Conservation (phyloP, 805 yeast species). For the Cyberlindnera bimundalis region DNA sequence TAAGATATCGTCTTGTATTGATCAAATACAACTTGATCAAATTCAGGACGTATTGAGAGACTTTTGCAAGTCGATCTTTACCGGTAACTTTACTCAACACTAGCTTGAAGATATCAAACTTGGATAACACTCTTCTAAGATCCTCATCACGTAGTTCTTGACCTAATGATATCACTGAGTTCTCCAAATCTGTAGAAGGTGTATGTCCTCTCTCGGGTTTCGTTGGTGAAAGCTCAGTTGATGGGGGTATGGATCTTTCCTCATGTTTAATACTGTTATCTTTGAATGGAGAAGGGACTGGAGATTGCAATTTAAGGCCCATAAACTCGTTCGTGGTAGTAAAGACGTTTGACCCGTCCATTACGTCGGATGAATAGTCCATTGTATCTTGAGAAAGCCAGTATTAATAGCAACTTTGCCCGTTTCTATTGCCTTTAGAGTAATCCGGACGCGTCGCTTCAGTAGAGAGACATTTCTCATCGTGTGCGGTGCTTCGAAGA, state of each 20-base stretch:
- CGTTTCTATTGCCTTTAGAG: too few species aligned
- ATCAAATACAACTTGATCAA: conserved; percentile 46
- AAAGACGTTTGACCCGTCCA: conserved; percentile 23
- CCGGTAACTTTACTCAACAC: conserved; percentile 58
- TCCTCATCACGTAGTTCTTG: conserved; percentile 14
- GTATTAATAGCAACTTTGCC: too few species aligned
- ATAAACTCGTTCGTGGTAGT: conserved; percentile 14
- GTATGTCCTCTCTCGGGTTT: conserved; percentile 7
- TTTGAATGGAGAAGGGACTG: conserved; percentile 22
- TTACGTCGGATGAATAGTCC: conserved; percentile 22
- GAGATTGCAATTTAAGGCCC: conserved; percentile 24
- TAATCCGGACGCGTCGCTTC: not conserved
- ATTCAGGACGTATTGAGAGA: conserved; percentile 56
- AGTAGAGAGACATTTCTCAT: too few species aligned
- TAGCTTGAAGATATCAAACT: conserved; percentile 45
- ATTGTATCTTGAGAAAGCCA: too few species aligned
- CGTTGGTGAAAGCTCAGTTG: conserved; percentile 11
- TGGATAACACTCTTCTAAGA: conserved; percentile 11
- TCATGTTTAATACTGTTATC: conserved; percentile 6
- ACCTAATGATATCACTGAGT: conserved; percentile 10
- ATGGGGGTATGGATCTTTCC: not conserved
- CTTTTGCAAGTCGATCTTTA: conserved; percentile 68
- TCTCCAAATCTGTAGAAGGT: conserved; percentile 1
- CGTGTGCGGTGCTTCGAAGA: too few species aligned
- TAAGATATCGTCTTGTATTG: conserved; percentile 33